Percentiles rank a stretch among this genome's conserved stretches.
Evolutionary conservation across 331 rosid genomes (phyloP).

Genomic region (Stylosanthes scabra): DNA sequence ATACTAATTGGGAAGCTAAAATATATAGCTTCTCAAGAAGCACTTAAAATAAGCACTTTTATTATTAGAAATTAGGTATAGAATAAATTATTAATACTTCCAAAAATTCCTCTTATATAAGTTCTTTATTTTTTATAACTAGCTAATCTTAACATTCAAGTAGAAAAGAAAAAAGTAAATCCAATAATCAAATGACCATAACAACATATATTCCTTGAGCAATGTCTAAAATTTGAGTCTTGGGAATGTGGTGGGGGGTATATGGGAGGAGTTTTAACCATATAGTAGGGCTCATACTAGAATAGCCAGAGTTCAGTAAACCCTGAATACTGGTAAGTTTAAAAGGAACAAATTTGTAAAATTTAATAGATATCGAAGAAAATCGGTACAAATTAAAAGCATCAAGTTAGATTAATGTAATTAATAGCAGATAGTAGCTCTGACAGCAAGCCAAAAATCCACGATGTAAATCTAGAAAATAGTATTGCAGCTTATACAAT

Average conservation of each 20-base stretch:
- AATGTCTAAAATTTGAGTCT: background rate
- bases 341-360: background rate
- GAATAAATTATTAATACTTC: too few species aligned
- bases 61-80: too few species aligned
- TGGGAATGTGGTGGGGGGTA: background rate
- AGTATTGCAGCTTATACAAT: background rate
- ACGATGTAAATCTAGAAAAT: background rate
- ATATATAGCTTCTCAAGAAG: too few species aligned
- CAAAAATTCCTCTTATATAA: too few species aligned
- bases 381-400: slow-evolving; percentile 3
- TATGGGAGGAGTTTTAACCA: background rate
- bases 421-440: background rate
- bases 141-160: too few species aligned
- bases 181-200: background rate
- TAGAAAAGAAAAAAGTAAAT: background rate
- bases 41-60: too few species aligned
- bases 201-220: background rate
- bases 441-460: background rate
- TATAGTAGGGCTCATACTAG: background rate
- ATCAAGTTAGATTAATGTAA: background rate
- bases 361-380: background rate
- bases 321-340: background rate
- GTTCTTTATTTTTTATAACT: too few species aligned
- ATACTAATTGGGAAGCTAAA: too few species aligned
- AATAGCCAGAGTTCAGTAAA: background rate